These are phyloP conservation scores for Mycothermus thermophilus DNA, from an alignment of 495 filamentous ascomycete genomes.

Conservation along the genomic window DNA sequence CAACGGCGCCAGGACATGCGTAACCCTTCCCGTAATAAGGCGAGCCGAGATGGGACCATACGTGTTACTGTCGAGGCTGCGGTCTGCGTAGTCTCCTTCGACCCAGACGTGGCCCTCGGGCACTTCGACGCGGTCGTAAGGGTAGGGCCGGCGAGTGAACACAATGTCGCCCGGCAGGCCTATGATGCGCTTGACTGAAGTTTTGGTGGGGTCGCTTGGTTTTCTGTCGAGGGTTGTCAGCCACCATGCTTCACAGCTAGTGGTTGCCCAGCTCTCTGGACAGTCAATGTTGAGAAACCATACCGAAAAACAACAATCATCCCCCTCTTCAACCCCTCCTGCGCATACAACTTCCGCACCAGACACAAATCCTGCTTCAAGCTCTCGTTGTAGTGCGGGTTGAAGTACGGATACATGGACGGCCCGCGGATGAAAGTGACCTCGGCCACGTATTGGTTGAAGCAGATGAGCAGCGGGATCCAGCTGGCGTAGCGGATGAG, in stretches of 20 bases:
- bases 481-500: slow-evolving; percentile 44
- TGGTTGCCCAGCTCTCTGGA: neutral
- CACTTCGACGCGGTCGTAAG: slow-evolving; percentile 40
- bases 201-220: slow-evolving; percentile 44
- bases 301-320: slow-evolving; percentile 43
- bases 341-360: slow-evolving; percentile 35
- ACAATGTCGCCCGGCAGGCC: slow-evolving; percentile 58
- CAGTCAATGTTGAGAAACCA: neutral
- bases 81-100: slow-evolving; percentile 50
- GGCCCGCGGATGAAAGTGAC: slow-evolving; percentile 50
- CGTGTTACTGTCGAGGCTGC: slow-evolving; percentile 57
- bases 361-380: slow-evolving; percentile 40
- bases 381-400: slow-evolving; percentile 45
- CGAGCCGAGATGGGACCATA: slow-evolving; percentile 54
- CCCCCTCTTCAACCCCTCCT: slow-evolving; percentile 31
- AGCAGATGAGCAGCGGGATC: slow-evolving; percentile 49
- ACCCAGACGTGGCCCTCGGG: slow-evolving; percentile 67
- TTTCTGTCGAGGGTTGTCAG: too few relatives aligned
- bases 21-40: slow-evolving; percentile 49
- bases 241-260: too few relatives aligned
- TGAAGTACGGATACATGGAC: slow-evolving; percentile 69
- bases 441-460: slow-evolving; percentile 48
- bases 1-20: slow-evolving; percentile 48
- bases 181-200: slow-evolving; percentile 55
- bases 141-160: slow-evolving; percentile 46